These are phyloP conservation scores for Oidiodendron maius DNA, from an alignment of 495 filamentous ascomycete genomes.

Conservation along the genomic window DNA sequence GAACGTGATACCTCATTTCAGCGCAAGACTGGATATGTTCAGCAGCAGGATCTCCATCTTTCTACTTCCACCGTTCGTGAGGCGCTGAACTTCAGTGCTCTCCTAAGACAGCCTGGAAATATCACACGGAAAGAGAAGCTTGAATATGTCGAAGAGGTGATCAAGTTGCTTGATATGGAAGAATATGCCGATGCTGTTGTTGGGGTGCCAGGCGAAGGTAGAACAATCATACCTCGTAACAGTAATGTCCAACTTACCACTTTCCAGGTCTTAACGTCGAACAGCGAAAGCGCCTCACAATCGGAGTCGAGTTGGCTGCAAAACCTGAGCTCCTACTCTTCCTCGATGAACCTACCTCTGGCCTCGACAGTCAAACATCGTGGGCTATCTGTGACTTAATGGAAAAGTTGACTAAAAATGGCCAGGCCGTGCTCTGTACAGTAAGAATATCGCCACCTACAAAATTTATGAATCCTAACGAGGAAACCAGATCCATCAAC, in stretches of 20 bases:
- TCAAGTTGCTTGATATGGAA: constrained; percentile 66
- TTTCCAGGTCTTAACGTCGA: constrained; percentile 30
- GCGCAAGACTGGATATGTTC: constrained; percentile 87
- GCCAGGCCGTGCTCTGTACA: constrained; percentile 82
- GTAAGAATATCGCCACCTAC: too few species aligned
- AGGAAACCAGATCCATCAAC: constrained; percentile 96
- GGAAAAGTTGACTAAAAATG: constrained; percentile 69
- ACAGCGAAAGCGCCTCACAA: constrained; percentile 81
- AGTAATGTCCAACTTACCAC: too few species aligned
- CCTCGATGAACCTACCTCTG: constrained; percentile 83
- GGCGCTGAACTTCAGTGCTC: constrained; percentile 36
- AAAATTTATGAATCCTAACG: too few species aligned
- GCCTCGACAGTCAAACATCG: constrained; percentile 73
- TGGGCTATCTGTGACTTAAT: constrained; percentile 85
- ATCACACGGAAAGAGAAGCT: constrained; percentile 42
- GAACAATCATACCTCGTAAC: too few species aligned
- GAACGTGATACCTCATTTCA: constrained; percentile 76
- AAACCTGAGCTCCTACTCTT: constrained; percentile 83
- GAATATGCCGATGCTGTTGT: constrained; percentile 77
- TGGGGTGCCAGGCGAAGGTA: constrained; percentile 60
- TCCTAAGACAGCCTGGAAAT: constrained; percentile 32
- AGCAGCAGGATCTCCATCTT: constrained; percentile 42
- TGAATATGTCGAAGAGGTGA: constrained; percentile 51
- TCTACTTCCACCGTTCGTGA: constrained; percentile 71
- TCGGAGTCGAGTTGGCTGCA: constrained; percentile 86